These are phyloP conservation scores for Triticum monococcum DNA, from an alignment of 176 grass and related monocot genomes.

Conservation along the genomic window DNA sequence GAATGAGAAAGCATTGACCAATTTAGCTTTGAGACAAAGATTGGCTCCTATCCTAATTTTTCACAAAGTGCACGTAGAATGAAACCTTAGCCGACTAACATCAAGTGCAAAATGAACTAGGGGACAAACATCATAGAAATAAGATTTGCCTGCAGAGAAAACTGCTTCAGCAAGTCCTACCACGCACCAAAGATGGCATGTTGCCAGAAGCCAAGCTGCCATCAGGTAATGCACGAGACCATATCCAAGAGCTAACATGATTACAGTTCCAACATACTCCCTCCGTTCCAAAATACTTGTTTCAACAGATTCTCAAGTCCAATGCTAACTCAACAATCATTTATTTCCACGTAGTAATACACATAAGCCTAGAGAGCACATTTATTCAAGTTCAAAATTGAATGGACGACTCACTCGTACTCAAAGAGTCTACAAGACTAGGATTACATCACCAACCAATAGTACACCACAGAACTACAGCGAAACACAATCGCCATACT, in stretches of 20 bases:
- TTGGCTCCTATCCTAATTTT: too few relatives aligned
- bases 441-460: slow-evolving; percentile 12
- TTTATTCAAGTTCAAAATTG: slow-evolving; percentile 52
- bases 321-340: slow-evolving; percentile 19
- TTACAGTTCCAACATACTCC: background rate
- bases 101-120: background rate
- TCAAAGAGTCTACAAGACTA: background rate
- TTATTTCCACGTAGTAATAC: slow-evolving; percentile 35
- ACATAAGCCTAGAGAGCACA: slow-evolving; percentile 30
- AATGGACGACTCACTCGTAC: slow-evolving; percentile 36
- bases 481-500: background rate
- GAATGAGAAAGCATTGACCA: too few relatives aligned
- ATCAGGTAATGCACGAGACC: background rate
- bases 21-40: too few relatives aligned
- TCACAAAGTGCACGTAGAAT: background rate
- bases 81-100: background rate
- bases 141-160: background rate
- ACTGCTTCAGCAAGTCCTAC: background rate
- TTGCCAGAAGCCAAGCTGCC: background rate
- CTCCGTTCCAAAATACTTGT: too few relatives aligned
- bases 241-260: background rate
- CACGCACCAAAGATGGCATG: background rate
- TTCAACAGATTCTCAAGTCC: background rate
- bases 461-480: slow-evolving; percentile 32
- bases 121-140: background rate